A percentile compares a stretch with the other conserved stretches of the same genome.
These are phyloP conservation scores for Eleusine coracana DNA, from an alignment of 176 grass and related monocot genomes.

Conservation along the genomic window DNA sequence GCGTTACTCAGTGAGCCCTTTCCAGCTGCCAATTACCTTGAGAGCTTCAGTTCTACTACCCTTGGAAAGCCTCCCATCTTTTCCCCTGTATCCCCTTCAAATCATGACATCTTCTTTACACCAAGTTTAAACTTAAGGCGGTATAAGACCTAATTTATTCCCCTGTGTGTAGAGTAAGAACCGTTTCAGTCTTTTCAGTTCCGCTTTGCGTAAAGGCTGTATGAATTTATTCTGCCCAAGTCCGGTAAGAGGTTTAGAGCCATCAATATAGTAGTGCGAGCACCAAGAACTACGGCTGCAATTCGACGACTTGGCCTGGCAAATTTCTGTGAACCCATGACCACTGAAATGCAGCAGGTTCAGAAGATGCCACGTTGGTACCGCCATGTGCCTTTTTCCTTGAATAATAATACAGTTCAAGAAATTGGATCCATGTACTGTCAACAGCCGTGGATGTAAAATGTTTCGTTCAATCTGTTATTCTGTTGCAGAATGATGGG, in stretches of 20 bases:
- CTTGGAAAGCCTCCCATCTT: slow-evolving; percentile 40
- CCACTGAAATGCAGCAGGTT: slow-evolving; percentile 42
- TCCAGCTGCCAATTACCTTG: slow-evolving; percentile 36
- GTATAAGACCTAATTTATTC: slow-evolving; percentile 51
- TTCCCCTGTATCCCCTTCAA: slow-evolving; percentile 40
- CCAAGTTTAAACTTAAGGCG: slow-evolving; percentile 41
- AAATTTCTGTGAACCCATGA: slow-evolving; percentile 30
- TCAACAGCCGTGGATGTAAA: slow-evolving; percentile 20
- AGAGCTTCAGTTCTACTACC: slow-evolving; percentile 47
- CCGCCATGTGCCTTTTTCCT: background rate
- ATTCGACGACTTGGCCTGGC: slow-evolving; percentile 14
- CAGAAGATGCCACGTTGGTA: background rate
- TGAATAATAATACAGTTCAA: slow-evolving; percentile 21
- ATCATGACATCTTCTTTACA: slow-evolving; percentile 33
- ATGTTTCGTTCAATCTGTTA: slow-evolving; percentile 28
- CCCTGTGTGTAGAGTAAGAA: slow-evolving; percentile 42
- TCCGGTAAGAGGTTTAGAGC: slow-evolving; percentile 37
- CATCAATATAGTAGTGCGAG: slow-evolving; percentile 37
- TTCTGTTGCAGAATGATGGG: slow-evolving; percentile 32
- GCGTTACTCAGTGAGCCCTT: slow-evolving; percentile 35
- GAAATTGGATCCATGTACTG: slow-evolving; percentile 6
- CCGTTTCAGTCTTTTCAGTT: slow-evolving; percentile 40
- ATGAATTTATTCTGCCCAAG: slow-evolving; percentile 45
- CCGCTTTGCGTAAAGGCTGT: slow-evolving; percentile 41
- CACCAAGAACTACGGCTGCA: slow-evolving; percentile 42